phyloP scores from a whole-genome alignment of 2,329 filamentous ascomycete genomes.

The Trichophyton benhamiae region DNA sequence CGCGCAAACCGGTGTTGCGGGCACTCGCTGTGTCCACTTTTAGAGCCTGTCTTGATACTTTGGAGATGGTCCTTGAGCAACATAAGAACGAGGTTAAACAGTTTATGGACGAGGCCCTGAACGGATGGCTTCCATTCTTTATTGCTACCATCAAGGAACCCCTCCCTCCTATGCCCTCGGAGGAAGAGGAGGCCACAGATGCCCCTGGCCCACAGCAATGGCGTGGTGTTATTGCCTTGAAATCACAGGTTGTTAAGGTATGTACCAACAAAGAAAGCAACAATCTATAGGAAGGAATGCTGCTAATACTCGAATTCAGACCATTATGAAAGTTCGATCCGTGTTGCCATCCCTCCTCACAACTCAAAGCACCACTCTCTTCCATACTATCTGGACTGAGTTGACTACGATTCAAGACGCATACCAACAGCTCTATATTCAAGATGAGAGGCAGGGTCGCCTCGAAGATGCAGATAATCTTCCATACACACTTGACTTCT shows the following conservation, averaged over 20 bases:
- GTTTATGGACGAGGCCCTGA: conserved; percentile 78
- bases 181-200: conserved; percentile 47
- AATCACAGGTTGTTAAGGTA: conserved; percentile 80
- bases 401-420: conserved; percentile 58
- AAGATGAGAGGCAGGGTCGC: conserved; percentile 72
- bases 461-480: conserved; percentile 80
- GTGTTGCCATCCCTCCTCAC: conserved; percentile 74
- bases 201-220: conserved; percentile 50
- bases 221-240: conserved; percentile 73
- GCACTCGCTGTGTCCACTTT: conserved; percentile 85
- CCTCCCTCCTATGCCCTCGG: conserved; percentile 49
- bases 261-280: conserved; percentile 8
- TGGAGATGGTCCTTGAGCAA: conserved; percentile 94
- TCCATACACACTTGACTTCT: conserved; percentile 88
- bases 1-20: conserved; percentile 61
- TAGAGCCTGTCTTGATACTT: conserved; percentile 79
- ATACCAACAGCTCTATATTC: conserved; percentile 75
- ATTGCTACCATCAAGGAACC: conserved; percentile 61
- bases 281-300: neutral
- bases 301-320: conserved; percentile 36
- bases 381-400: conserved; percentile 82
- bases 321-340: conserved; percentile 73
- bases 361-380: conserved; percentile 69
- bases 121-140: conserved; percentile 83
- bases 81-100: conserved; percentile 73